Percentiles rank a stretch among this genome's conserved stretches.
phyloP scores from a whole-genome alignment of 2,329 filamentous ascomycete genomes.

The Botryosphaeria dothidea region DNA sequence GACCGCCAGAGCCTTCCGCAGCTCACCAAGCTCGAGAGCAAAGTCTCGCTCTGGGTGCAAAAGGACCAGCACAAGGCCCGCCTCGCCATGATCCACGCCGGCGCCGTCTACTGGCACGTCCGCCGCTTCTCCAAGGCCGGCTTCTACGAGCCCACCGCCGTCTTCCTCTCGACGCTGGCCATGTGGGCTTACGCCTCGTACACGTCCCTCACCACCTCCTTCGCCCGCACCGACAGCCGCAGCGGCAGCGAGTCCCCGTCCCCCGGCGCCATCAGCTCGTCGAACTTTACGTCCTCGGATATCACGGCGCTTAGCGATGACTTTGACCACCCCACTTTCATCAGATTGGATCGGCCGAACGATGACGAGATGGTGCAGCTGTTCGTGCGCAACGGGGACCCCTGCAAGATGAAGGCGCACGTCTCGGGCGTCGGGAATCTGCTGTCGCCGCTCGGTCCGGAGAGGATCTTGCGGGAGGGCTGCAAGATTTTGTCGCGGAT shows the following conservation, averaged over 20 bases:
- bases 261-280: not conserved
- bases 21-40: conserved; percentile 21
- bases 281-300: not conserved
- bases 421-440: conserved; percentile 57
- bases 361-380: conserved; percentile 61
- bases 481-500: conserved; percentile 1
- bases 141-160: conserved; percentile 50
- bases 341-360: conserved; percentile 56
- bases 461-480: not conserved
- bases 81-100: conserved; percentile 57
- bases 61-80: conserved; percentile 59
- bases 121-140: conserved; percentile 50
- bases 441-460: not conserved
- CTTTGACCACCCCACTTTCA: conserved; percentile 38
- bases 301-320: not conserved
- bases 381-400: conserved; percentile 53
- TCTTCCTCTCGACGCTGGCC: conserved; percentile 48
- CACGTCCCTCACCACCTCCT: not conserved
- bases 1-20: conserved; percentile 10
- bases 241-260: conserved; percentile 3
- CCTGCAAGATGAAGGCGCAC: conserved; percentile 47
- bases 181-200: conserved; percentile 48
- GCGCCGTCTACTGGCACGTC: conserved; percentile 54
- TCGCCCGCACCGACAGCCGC: not conserved
- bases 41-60: conserved; percentile 51